Evolutionary conservation across 2,329 filamentous ascomycete genomes (phyloP).

Genomic region (Neonectria neomacrospora): DNA sequence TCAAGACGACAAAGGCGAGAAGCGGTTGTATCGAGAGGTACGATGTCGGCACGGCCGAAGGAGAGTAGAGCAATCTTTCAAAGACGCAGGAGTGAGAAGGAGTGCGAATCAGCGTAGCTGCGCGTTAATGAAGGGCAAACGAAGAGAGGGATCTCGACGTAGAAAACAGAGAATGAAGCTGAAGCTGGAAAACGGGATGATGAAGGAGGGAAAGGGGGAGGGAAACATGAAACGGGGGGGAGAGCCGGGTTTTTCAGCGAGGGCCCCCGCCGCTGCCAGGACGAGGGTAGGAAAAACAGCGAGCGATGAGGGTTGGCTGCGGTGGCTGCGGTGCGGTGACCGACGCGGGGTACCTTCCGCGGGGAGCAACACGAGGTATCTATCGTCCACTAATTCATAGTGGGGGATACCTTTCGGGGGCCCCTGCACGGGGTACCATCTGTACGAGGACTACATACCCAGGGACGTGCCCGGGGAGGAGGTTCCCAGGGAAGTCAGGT

Average conservation of each 20-base stretch:
- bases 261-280: constrained; percentile 26
- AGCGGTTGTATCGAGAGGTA: constrained; percentile 29
- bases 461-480: neutral
- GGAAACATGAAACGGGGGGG: constrained; percentile 36
- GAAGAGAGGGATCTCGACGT: constrained; percentile 40
- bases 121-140: constrained; percentile 45
- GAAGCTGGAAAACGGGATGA: constrained; percentile 33
- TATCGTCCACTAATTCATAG: neutral
- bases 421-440: constrained; percentile 17
- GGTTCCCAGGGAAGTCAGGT: neutral
- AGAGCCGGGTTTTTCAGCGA: constrained; percentile 38
- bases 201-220: constrained; percentile 37
- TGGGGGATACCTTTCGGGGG: constrained; percentile 4
- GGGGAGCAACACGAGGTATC: constrained; percentile 3
- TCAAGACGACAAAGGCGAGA: constrained; percentile 30
- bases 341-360: constrained; percentile 12
- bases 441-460: constrained; percentile 25
- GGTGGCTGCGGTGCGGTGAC: constrained; percentile 19
- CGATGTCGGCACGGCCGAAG: constrained; percentile 51
- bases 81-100: constrained; percentile 57
- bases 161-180: constrained; percentile 29
- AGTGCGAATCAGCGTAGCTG: constrained; percentile 51
- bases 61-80: constrained; percentile 59
- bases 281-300: constrained; percentile 4
- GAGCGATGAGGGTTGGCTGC: constrained; percentile 8